Conservation (phyloP, 148 eudicot genomes). For the Chenopodium formosanum region DNA sequence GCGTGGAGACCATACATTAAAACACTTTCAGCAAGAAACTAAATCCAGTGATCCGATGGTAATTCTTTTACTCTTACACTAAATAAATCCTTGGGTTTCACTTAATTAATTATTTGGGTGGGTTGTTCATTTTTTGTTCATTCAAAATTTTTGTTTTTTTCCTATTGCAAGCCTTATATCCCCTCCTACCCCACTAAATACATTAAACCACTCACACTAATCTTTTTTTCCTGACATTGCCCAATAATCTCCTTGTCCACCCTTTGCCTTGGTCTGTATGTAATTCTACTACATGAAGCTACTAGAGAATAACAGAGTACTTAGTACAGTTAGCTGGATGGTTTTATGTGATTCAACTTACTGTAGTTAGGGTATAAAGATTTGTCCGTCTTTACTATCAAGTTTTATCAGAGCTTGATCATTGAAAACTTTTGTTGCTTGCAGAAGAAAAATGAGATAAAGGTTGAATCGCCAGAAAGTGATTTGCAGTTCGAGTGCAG, state of each 20-base stretch:
- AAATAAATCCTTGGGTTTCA: not conserved
- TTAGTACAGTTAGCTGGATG: not conserved
- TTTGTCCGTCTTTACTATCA: too few relatives aligned
- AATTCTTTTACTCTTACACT: slow-evolving; percentile 1
- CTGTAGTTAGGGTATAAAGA: not conserved
- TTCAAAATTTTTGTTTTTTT: not conserved
- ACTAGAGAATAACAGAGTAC: not conserved
- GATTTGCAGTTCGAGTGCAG: slow-evolving; percentile 24
- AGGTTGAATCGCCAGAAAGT: slow-evolving; percentile 17
- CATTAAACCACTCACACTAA: too few relatives aligned
- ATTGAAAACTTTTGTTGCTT: not conserved
- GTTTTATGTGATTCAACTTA: not conserved
- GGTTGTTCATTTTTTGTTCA: not conserved
- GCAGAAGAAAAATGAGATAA: slow-evolving; percentile 20
- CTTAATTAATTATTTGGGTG: not conserved
- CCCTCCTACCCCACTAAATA: not conserved
- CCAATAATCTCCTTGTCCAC: not conserved
- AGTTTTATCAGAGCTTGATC: not conserved
- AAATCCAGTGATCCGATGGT: slow-evolving; percentile 36
- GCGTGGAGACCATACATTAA: slow-evolving; percentile 52
- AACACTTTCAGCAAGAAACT: slow-evolving; percentile 35
- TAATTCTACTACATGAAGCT: too few relatives aligned
- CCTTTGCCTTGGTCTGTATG: not conserved
- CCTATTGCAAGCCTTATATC: not conserved
- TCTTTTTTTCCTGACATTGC: too few relatives aligned